phyloP scores from a whole-genome alignment of 257 asterid species.

The Plantago major region DNA sequence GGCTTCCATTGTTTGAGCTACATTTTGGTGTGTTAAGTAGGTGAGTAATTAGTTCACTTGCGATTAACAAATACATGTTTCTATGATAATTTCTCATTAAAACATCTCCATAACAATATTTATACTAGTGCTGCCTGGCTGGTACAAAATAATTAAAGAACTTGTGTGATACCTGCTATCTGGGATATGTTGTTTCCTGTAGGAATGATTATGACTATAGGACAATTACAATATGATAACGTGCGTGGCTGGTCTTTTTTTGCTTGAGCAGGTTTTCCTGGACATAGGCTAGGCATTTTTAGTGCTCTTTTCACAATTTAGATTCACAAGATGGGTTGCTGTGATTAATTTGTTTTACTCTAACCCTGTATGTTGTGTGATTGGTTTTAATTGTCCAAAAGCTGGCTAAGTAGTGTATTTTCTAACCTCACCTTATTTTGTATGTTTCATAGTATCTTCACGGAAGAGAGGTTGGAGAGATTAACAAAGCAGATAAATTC shows the following conservation, averaged over 20 bases:
- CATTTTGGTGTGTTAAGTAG: constrained; percentile 93
- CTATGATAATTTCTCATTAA: background rate
- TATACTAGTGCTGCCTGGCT: too few species aligned
- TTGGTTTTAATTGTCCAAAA: constrained; percentile 12
- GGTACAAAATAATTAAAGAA: too few species aligned
- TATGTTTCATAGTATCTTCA: constrained; percentile 62
- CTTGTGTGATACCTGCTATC: too few species aligned
- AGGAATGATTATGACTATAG: too few species aligned
- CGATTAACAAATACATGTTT: background rate
- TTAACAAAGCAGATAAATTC: constrained; percentile 60
- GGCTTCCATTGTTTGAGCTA: constrained; percentile 91
- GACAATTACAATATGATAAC: too few species aligned
- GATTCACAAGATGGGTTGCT: too few species aligned
- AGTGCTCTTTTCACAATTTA: too few species aligned
- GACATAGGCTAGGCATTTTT: too few species aligned
- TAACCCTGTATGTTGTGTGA: background rate
- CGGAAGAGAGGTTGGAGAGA: constrained; percentile 89
- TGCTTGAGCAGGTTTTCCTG: too few species aligned
- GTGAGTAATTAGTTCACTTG: constrained; percentile 31
- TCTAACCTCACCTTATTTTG: constrained; percentile 15
- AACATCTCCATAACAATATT: too few species aligned
- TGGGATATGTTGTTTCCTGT: too few species aligned
- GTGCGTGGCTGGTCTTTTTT: too few species aligned
- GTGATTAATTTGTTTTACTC: constrained; percentile 6
- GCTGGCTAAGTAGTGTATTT: constrained; percentile 1